Conservation (phyloP, 2,329 filamentous ascomycete species). For the Colletotrichum spinosum region DNA sequence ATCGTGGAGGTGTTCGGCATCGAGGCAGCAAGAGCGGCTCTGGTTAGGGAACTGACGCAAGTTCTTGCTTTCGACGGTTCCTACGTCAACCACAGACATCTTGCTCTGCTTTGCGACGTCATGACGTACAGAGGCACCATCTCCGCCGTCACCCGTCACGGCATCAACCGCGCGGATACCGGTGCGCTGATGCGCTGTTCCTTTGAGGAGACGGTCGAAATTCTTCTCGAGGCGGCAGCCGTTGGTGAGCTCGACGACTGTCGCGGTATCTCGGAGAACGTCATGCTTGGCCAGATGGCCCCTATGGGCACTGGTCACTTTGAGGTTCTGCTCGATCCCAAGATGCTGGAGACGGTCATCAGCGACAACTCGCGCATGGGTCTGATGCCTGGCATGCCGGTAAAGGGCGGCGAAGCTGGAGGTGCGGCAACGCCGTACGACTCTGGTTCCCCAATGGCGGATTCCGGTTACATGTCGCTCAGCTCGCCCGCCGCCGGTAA, state of each 20-base stretch:
- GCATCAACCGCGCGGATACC: constrained; percentile 98
- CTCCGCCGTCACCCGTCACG: constrained; percentile 96
- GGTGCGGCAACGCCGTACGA: constrained; percentile 97
- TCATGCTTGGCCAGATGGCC: constrained; percentile 97
- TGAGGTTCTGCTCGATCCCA: constrained; percentile 91
- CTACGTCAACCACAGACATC: constrained; percentile 98
- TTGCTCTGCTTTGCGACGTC: constrained; percentile 93
- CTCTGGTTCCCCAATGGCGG: constrained; percentile 81
- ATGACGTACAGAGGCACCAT: constrained; percentile 97
- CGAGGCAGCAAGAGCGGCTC: constrained; percentile 87
- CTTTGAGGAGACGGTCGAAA: constrained; percentile 99
- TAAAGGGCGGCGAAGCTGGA: constrained; percentile 79
- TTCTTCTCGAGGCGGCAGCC: constrained; percentile 93
- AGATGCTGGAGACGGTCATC: constrained; percentile 95
- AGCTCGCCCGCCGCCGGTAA: constrained; percentile 70
- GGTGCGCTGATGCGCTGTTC: constrained; percentile 99
- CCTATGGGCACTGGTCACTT: constrained; percentile 98
- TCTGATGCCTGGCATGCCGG: constrained; percentile 81
- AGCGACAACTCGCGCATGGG: constrained; percentile 91
- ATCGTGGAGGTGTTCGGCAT: constrained; percentile 96
- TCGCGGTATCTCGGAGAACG: constrained; percentile 97
- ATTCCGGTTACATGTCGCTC: constrained; percentile 74
- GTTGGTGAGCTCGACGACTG: constrained; percentile 97
- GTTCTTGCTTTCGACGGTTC: constrained; percentile 99
- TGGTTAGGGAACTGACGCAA: constrained; percentile 89